A percentile compares a stretch with the other conserved stretches of the same genome.
These are phyloP conservation scores for Vigna radiata DNA, from an alignment of 306 rosid genomes.

Conservation along the genomic window DNA sequence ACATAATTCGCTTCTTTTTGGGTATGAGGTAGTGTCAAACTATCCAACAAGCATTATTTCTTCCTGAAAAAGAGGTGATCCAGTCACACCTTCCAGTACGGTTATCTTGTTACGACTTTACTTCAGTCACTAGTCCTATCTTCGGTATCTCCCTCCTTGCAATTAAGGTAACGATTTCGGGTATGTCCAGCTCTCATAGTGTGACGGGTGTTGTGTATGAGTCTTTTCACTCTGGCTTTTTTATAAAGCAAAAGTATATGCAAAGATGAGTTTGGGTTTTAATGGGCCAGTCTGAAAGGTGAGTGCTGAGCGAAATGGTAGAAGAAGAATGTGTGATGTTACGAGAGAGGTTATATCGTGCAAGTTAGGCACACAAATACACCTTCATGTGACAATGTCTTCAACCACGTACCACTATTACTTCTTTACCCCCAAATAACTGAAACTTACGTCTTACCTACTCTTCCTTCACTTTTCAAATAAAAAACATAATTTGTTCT, in stretches of 20 bases:
- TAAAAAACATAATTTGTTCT: no score
- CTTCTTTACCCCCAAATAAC: conserved; percentile 24
- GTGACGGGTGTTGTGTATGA: no score
- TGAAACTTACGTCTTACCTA: conserved; percentile 51
- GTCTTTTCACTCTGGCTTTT: conserved; percentile 15
- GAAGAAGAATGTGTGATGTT: conserved; percentile 41
- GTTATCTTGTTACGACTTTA: no score
- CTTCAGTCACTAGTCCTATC: no score
- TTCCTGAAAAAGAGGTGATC: no score
- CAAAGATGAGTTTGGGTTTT: conserved; percentile 34
- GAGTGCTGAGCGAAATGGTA: conserved; percentile 36
- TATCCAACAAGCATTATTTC: no score
- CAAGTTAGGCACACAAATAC: conserved; percentile 41
- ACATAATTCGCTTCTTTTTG: no score
- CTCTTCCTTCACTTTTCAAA: not conserved
- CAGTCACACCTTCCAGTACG: no score
- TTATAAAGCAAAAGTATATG: conserved; percentile 24
- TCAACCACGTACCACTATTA: conserved; percentile 12
- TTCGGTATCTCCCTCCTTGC: no score
- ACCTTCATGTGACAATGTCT: conserved; percentile 45
- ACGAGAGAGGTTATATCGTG: conserved; percentile 34
- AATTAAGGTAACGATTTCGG: no score
- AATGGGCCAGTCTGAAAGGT: conserved; percentile 35
- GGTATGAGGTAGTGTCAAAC: no score
- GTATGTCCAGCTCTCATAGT: no score